Percentiles rank a stretch among this genome's conserved stretches.
Conservation (phyloP, 257 asterid species). For the Forsythia viridissima region DNA sequence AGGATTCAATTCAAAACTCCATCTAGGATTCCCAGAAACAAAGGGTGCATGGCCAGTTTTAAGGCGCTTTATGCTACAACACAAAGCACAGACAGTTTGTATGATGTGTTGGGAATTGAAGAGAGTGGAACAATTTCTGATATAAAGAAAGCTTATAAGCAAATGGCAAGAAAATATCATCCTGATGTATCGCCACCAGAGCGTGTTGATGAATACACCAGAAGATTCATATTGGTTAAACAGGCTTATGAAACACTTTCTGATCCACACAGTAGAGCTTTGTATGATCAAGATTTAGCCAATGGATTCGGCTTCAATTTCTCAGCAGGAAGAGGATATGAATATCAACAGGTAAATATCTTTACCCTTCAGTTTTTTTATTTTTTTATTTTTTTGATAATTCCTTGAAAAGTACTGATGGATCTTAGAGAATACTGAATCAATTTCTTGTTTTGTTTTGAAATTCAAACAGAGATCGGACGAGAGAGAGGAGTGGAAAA, state of each 20-base stretch:
- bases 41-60: neutral
- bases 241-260: neutral
- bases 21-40: neutral
- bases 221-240: neutral
- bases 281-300: neutral
- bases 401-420: no score
- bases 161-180: constrained; percentile 1
- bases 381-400: no score
- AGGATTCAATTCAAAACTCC: neutral
- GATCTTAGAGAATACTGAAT: no score
- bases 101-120: neutral
- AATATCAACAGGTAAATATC: no score
- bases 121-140: neutral
- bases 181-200: neutral
- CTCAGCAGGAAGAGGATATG: no score
- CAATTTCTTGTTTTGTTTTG: no score
- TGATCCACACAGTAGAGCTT: neutral
- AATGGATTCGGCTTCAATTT: neutral
- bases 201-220: neutral
- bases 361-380: no score
- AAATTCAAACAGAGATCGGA: neutral
- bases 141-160: constrained; percentile 1
- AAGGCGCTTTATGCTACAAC: neutral
- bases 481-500: neutral
- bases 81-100: neutral